A percentile compares a stretch with the other conserved stretches of the same genome.
Conservation (phyloP, 768 basidiomycete genomes). For the Amanita brunnescens region DNA sequence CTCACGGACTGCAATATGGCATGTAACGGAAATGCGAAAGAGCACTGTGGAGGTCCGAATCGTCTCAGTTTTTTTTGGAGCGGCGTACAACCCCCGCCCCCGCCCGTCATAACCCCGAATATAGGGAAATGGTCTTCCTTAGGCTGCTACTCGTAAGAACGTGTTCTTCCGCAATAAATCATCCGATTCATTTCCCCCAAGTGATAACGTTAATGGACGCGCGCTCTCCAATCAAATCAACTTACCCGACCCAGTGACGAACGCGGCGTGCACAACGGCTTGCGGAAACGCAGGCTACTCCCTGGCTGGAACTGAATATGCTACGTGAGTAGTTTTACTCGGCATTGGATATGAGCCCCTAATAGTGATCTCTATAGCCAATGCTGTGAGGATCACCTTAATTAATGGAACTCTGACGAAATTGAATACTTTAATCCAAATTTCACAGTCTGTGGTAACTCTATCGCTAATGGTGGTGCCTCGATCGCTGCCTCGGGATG, state of each 20-base stretch:
- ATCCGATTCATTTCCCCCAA: slow-evolving; percentile 22
- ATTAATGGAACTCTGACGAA: slow-evolving; percentile 3
- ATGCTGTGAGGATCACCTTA: slow-evolving; percentile 38
- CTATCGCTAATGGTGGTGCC: slow-evolving; percentile 38
- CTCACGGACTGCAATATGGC: slow-evolving; percentile 49
- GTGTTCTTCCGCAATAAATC: slow-evolving; percentile 9
- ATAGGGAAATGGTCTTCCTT: slow-evolving; percentile 47
- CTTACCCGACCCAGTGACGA: slow-evolving; percentile 38
- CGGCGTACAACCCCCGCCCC: slow-evolving; percentile 44
- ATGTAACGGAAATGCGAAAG: slow-evolving; percentile 49
- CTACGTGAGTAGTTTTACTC: slow-evolving; percentile 20
- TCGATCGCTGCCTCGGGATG: slow-evolving; percentile 46
- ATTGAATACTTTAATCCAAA: too few relatives aligned
- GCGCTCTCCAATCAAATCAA: slow-evolving; percentile 27
- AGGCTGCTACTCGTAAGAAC: slow-evolving; percentile 63
- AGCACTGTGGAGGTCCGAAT: slow-evolving; percentile 53
- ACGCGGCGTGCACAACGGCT: slow-evolving; percentile 49
- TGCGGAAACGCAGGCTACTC: slow-evolving; percentile 46
- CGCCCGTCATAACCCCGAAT: slow-evolving; percentile 39
- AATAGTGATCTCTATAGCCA: slow-evolving; percentile 31
- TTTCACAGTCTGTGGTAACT: slow-evolving; percentile 38
- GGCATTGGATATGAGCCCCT: slow-evolving; percentile 12
- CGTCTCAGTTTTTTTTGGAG: slow-evolving; percentile 59
- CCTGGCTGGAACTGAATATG: slow-evolving; percentile 32
- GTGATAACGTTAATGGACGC: slow-evolving; percentile 36